Base-by-base conservation (phyloP, 768 basidiomycete species). In the Agrocybe pediades region DNA sequence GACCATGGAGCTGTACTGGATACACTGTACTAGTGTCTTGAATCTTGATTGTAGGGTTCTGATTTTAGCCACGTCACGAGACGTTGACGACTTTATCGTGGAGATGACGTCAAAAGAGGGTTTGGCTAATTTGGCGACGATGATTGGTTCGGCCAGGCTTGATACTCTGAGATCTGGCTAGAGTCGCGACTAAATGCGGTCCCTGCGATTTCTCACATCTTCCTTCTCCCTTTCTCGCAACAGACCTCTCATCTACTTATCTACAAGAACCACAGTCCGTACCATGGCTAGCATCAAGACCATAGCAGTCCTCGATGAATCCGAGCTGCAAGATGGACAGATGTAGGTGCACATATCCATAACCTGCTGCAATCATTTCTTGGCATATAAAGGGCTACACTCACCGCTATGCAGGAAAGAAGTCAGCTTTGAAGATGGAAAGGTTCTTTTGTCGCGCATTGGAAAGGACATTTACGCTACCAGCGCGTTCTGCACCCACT, bases 401-500 rank as follows among this genome's bases (percentile, higher is more conserved):
- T 25, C 17, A 42, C n/a, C 27, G 24, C 41, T 29, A 21, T 41
- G 39, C 64, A 92, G 90, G 89, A 94, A 93, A 69, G 83, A 93
- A 64, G 88, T 95, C 30, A 74, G 77, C 6, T 94, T 95, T 63
- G 87, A 82, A 39, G 79, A 86, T 16, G 88, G 84, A 45, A 90
- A 90, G 70, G 85, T 96, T 40, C 74, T 95, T 9, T 68, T 95
- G 9, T 88, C 88, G 49, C 85, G 86, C 46, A 69, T 95, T 16
- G 88, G 87, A 24, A 85, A 88, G 61, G 82, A 87, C 59, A 73
- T 92, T 1, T 78, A 88, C 59, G 90, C 92, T 6, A 94, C 88
- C 0, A 87, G 85, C 55, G 90, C 90, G 2, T 88, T 83, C 69
- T 96, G 94, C 71, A 95, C 92, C 1, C 94, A 96, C 68, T 95